Evolutionary conservation across 225 moss, liverwort and hornwort species (phyloP), one percentile per base, ranked within the genome.

Genomic region (Lunularia cruciata): DNA sequence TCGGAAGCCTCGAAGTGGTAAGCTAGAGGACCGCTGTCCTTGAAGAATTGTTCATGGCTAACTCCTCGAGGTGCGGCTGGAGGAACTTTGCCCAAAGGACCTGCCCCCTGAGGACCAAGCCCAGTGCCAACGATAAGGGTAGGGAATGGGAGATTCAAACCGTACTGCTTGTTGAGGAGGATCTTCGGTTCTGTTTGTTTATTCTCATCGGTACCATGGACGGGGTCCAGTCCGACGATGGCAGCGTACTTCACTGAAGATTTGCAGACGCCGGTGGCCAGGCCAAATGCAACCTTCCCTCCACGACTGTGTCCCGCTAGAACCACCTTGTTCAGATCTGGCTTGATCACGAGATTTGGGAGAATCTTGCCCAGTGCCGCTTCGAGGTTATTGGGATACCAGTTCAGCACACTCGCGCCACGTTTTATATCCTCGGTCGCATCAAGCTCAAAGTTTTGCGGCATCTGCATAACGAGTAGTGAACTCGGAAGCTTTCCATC

Each of bases 301-400:
- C 87, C 90, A 5, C 89, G 85, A 54, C 89, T 89, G 71, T 90
- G 90, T 20, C 90, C 90, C 5, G 65, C 48, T 0, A 87, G 27
- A 9, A 79, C 85, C 23, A 90, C 75, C 14, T 70, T 85, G 18
- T 67, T 25, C 26, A 87, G 79, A 45, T 76, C 62, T 0, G 84
- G 83, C 15, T 58, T 57, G 60, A 84, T 82, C 6, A 32, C 75
- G 14, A 69, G 6, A 35, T 77, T 67, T 0, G 57, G 40, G 23
- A 40, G 18, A 5, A 28, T 11, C n/a, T 5, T 34, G 0, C 77
- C 70, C 38, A 90, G 34, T 0, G 76, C 47, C 1, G 72, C 10
- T 19, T 75, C 55, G 1, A 90, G 40, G 23, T 79, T 79, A 0
- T 58, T 47, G 16, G 82, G 74, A 75, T 85, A 75, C 87, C 90